Percentiles rank a stretch among this genome's conserved stretches.
Conservation (phyloP, 371 early-diverging fungal species). For the Batrachochytrium dendrobatidis region DNA sequence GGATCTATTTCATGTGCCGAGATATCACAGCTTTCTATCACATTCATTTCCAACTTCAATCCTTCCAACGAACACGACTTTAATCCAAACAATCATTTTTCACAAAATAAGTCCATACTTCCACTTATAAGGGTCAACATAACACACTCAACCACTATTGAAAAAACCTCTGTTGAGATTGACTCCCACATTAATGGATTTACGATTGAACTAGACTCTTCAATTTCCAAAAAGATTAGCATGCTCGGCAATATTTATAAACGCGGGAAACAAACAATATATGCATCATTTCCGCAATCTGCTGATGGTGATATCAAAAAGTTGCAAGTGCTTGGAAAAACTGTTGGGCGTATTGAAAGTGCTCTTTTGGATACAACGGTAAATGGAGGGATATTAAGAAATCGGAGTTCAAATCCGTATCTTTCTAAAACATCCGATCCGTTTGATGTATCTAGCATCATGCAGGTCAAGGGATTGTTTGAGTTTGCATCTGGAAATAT, state of each 20-base stretch:
- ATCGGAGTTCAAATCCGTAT: no score
- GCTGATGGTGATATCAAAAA: background rate
- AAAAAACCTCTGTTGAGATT: background rate
- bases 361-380: background rate
- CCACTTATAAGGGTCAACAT: slow-evolving; percentile 38
- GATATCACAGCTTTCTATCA: slow-evolving; percentile 54
- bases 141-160: background rate
- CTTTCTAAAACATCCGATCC: no score
- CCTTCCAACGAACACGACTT: slow-evolving; percentile 63
- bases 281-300: slow-evolving; percentile 4
- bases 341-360: slow-evolving; percentile 4
- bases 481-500: slow-evolving; percentile 5
- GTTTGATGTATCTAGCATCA: background rate
- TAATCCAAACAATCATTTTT: slow-evolving; percentile 54
- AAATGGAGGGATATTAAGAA: no score
- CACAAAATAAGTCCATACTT: slow-evolving; percentile 58
- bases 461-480: background rate
- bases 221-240: slow-evolving; percentile 64
- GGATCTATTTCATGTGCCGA: slow-evolving; percentile 14
- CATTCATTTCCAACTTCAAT: slow-evolving; percentile 69
- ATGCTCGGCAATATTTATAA: slow-evolving; percentile 59
- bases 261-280: slow-evolving; percentile 48
- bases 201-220: slow-evolving; percentile 53
- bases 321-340: background rate
- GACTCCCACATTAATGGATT: slow-evolving; percentile 26